Evolutionary conservation across 148 eudicot genomes (phyloP).

Genomic region (Persicaria tinctoria): DNA sequence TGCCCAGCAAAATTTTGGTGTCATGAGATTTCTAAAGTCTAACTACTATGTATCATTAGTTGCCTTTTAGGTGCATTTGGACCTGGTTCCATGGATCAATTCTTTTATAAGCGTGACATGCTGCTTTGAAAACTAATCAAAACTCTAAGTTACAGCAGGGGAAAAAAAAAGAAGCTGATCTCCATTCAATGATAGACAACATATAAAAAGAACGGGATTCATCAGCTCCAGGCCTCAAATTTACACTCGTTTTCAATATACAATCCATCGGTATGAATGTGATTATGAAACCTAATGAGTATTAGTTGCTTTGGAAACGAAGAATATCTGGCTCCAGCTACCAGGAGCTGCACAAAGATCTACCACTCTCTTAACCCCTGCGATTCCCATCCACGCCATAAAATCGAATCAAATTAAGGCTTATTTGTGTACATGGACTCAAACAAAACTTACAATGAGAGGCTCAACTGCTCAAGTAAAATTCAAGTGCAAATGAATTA

Average conservation of each 20-base stretch:
- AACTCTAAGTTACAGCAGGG: too few relatives aligned
- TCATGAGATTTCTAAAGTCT: background rate
- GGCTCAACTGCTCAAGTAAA: background rate
- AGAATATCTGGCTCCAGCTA: conserved; percentile 96
- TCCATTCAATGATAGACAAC: too few relatives aligned
- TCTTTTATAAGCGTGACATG: background rate
- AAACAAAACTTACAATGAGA: background rate
- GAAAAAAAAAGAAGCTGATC: too few relatives aligned
- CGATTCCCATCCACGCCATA: conserved; percentile 14
- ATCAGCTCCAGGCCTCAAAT: background rate
- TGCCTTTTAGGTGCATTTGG: background rate
- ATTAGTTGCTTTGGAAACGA: background rate
- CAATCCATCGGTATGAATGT: background rate
- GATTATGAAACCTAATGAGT: background rate
- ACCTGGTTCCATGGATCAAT: background rate
- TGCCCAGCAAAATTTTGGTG: background rate
- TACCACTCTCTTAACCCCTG: conserved; percentile 91
- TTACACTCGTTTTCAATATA: background rate
- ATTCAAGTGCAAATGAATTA: background rate
- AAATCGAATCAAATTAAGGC: background rate
- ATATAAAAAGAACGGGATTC: background rate
- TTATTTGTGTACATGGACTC: background rate
- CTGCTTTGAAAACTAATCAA: background rate
- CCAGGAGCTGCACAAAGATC: conserved; percentile 99
- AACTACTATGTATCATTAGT: background rate